These are phyloP conservation scores for Rhizopus delemar DNA, from an alignment of 371 early-diverging fungal genomes.

Conservation along the genomic window DNA sequence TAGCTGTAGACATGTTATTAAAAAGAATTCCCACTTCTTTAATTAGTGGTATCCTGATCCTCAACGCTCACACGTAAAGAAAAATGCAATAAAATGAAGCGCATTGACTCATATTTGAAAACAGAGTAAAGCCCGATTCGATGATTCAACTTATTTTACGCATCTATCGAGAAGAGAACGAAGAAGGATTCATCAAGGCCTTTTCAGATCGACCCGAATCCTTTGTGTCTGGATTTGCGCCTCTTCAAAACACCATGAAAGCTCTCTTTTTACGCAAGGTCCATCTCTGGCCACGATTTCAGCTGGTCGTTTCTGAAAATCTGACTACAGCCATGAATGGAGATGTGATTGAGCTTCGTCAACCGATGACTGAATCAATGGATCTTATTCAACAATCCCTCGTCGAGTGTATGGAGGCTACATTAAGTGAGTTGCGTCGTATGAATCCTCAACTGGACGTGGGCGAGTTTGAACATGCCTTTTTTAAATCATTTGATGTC, in stretches of 20 bases:
- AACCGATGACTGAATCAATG: slow-evolving; percentile 82
- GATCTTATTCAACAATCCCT: slow-evolving; percentile 80
- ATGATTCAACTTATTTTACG: slow-evolving; percentile 89
- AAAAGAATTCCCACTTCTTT: slow-evolving; percentile 73
- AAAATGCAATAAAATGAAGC: background rate
- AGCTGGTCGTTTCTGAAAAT: slow-evolving; percentile 65
- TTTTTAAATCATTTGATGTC: slow-evolving; percentile 81
- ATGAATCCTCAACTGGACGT: slow-evolving; percentile 72
- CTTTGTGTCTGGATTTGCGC: slow-evolving; percentile 76
- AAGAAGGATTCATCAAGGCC: slow-evolving; percentile 91
- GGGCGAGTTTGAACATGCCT: slow-evolving; percentile 83
- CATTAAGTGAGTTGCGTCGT: slow-evolving; percentile 76
- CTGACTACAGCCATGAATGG: slow-evolving; percentile 51
- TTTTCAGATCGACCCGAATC: slow-evolving; percentile 87
- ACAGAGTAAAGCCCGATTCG: slow-evolving; percentile 74
- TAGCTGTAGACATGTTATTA: slow-evolving; percentile 94
- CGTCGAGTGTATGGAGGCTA: slow-evolving; percentile 83
- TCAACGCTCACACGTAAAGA: slow-evolving; percentile 68
- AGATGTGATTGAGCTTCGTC: slow-evolving; percentile 79
- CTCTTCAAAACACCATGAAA: slow-evolving; percentile 84
- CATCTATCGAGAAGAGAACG: slow-evolving; percentile 77
- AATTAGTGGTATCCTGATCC: slow-evolving; percentile 86
- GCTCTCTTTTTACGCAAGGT: slow-evolving; percentile 78
- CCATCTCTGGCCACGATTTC: slow-evolving; percentile 92
- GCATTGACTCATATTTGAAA: background rate